Evolutionary conservation across 176 grass and related monocot species (phyloP), one percentile per base, ranked within the genome.

Genomic region (Eragrostis curvula): DNA sequence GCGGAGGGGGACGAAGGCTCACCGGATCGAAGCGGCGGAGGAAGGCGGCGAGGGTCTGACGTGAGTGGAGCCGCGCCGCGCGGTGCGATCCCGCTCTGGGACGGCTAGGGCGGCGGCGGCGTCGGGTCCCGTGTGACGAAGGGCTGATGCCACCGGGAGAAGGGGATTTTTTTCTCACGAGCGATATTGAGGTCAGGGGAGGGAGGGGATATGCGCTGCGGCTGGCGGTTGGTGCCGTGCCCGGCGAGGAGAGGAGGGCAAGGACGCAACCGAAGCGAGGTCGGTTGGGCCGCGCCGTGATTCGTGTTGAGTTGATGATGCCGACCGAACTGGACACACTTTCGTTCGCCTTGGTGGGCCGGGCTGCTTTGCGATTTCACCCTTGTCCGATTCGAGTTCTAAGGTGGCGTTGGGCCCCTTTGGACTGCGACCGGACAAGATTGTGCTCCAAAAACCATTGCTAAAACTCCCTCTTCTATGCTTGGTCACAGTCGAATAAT

Each of bases 1-100:
- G 50, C 18, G 20, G 1, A 0, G 9, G 30, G 11, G 20, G 29
- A 4, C 0, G 61, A 79, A 8, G 12, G 17, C 67, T 71, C 59
- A 71, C 67, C 79, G 24, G 67, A 81, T 71, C 66, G 24, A n/a
- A 60, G 41, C 39, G 23, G 67, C 55, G 41, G 24, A 4, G 40
- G 30, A 24, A 27, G 44, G 49, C 5, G 30, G 14, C 50, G 29
- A 40, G 18, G 15, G 47, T 66, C 21, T 28, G 50, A 14, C 6
- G 55, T 39, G 30, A 21, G 50, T 7, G 50, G 29, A 20, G 65
- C 71, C 48, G 17, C 18, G 71, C 71, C 2, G 70, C 47, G 28
- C 28, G 3, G 46, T 3, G 47, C 16, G 40, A 76, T 76, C n/a
- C 39, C 39, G 8, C 21, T 8, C 20, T 3, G 30, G 32, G 50